Conservation (phyloP, 176 grass and related monocot genomes). For the Eragrostis curvula region DNA sequence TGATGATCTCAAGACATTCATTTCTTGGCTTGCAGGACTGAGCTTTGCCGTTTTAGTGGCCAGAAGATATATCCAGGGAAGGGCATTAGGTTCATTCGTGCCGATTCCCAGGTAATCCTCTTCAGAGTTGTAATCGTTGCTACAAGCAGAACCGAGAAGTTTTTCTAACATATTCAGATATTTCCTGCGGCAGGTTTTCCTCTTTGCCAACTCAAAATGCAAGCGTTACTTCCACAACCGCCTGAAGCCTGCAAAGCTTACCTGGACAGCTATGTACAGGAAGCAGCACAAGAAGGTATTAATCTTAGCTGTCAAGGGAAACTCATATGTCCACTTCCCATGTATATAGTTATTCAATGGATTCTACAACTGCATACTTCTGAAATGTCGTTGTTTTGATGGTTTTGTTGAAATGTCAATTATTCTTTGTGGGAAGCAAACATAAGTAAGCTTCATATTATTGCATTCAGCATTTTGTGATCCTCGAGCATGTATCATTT, state of each 20-base stretch:
- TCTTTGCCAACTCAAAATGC: conserved; percentile 94
- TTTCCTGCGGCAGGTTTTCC: conserved; percentile 61
- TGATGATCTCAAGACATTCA: background rate
- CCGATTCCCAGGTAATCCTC: conserved; percentile 74
- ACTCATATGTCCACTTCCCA: background rate
- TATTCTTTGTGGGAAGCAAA: background rate
- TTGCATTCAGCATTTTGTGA: background rate
- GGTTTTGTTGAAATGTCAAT: background rate
- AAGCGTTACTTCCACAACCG: conserved; percentile 95
- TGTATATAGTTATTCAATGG: background rate
- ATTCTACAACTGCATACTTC: background rate
- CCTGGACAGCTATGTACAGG: conserved; percentile 93
- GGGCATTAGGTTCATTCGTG: conserved; percentile 82
- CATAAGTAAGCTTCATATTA: background rate
- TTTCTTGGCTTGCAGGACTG: conserved; percentile 58
- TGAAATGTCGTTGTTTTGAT: conserved; percentile 11
- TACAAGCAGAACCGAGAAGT: background rate
- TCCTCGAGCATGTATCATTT: background rate
- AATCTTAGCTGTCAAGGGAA: background rate
- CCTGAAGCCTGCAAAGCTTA: conserved; percentile 92
- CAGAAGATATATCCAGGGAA: conserved; percentile 94
- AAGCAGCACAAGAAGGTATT: conserved; percentile 96
- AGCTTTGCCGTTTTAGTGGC: conserved; percentile 95
- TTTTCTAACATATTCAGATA: background rate
- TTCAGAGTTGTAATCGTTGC: background rate